Evolutionary conservation across 2,329 filamentous ascomycete species (phyloP), one percentile per base, ranked within the genome.

Genomic region (Arthrobotrys sphaeroides): DNA sequence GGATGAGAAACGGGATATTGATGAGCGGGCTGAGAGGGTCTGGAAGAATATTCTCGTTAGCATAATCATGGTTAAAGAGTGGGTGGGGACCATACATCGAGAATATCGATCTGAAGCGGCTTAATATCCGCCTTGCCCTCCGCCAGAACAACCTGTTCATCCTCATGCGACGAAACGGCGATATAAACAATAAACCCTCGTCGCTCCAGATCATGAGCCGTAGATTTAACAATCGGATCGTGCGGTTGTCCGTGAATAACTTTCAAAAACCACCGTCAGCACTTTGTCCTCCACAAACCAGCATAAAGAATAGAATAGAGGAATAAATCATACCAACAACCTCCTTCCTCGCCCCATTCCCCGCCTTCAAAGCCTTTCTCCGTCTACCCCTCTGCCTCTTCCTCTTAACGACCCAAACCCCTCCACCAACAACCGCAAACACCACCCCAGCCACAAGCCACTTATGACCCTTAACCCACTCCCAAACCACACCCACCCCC

Each of bases 181-280:
- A 99, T 86, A 82, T 93, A 99, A 67, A 98, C 92, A 75, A 98
- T 91, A 82, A 96, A 98, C 3, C 95, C 95, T 78, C 93, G 89
- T 73, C 93, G 87, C 83, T 98, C 95, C 78, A 99, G 85, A 81
- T 99, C 95, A 53, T 94, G 84, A 1, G 93, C 89, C 64, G 98
- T 85, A 9, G 92, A 93, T 80, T 90, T 90, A 5, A 93, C 94
- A 80, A 97, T 86, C 13, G 94, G 91, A 80, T 96, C 89, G 57
- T 90, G 88, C 1, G 93, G 91, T 18, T 92, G 93, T n/a, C 94
- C 94, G 20, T 93, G 93, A 77, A 98, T 87, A 26, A 98, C 91
- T 81, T 89, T 3, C 31, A 33, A 31, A 28, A n/a, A 12, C 53
- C 55, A 38, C 36, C 40, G 73, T 80, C 55, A 79, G 74, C 61